phyloP scores from a whole-genome alignment of 768 basidiomycete species.

The Pholiota molesta region DNA sequence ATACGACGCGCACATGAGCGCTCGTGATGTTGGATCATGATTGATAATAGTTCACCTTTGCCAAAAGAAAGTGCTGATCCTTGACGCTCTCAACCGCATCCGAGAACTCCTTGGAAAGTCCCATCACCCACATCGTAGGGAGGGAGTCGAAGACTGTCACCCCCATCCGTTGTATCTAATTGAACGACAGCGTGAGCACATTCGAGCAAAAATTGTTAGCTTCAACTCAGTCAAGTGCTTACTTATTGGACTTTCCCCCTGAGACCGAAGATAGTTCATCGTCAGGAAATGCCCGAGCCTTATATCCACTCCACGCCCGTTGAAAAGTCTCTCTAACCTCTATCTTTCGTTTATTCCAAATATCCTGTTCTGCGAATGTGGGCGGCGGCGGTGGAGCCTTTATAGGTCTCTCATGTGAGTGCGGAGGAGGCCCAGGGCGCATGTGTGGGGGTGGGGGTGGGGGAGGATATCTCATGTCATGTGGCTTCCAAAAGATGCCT shows the following conservation, averaged over 20 bases:
- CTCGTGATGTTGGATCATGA: not conserved
- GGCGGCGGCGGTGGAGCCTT: not conserved
- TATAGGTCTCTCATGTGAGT: not conserved
- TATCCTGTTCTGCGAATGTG: not conserved
- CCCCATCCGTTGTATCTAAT: constrained; percentile 76
- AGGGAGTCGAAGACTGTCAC: constrained; percentile 76
- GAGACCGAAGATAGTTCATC: constrained; percentile 63
- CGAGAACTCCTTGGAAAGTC: constrained; percentile 64
- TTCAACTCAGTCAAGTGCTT: constrained; percentile 18
- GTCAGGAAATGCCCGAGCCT: constrained; percentile 48
- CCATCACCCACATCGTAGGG: constrained; percentile 87
- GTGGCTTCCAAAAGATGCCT: not conserved
- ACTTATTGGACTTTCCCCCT: constrained; percentile 58
- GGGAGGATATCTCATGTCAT: not conserved
- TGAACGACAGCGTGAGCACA: not conserved
- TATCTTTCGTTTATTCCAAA: constrained; percentile 2
- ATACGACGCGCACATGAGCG: not conserved
- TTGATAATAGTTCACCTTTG: constrained; percentile 24
- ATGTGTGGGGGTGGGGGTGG: not conserved
- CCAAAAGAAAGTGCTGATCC: constrained; percentile 42
- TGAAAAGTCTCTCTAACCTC: constrained; percentile 58
- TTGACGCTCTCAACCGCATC: constrained; percentile 55
- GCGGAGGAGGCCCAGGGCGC: not conserved
- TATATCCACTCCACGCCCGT: constrained; percentile 63
- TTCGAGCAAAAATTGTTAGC: too few species aligned